Base-by-base conservation (phyloP, 2,329 filamentous ascomycete genomes). In the Aspergillus flavus region DNA sequence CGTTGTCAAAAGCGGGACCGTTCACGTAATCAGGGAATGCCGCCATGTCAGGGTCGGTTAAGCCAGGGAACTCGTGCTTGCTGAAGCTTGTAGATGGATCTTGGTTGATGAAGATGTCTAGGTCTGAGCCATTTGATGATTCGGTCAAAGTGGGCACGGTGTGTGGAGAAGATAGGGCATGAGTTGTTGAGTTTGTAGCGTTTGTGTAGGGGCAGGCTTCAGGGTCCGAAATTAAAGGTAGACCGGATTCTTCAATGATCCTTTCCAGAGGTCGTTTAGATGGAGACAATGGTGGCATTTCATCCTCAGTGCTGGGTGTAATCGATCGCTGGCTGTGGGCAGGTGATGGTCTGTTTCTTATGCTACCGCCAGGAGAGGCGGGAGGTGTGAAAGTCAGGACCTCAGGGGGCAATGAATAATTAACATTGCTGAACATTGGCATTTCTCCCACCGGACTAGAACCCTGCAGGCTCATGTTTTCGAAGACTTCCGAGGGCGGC, bases 301-400 rank as follows among this genome's bases (percentile, higher is more conserved):
- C 76, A 61, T 77, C 74, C 43, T 80, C 78, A 9, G 74, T 73
- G 54, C 73, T 73, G 26, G 78, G 76, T n/a, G 74, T 78, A 32
- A 80, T 68, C 6, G 80, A 79, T 23, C 74, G 72, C 28, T 76
- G 73, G 56, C 71, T 74, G 28, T 70, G 66, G 46, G 66, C 65
- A 3, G 79, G 76, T 9, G 79, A 80, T 23, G 75, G 72, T 21
- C 76, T 73, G 65, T 78, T 76, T 46, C 75, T 74, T 21, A 74
- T 76, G 59, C 74, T 79, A 64, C 75, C 75, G 14, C 77, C 77
- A 12, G 82, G 82, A 30, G 81, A 83, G 6, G 79, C 73, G 4
- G 82, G 81, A 34, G 82, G 82, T 4, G 82, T 84, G 62, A 78
- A 81, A 2, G 80, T 79, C 59, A 83, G 82, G 34, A 75, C 72